Conservation (phyloP, 1,284 basidiomycete genomes). For the Naganishia sp. region DNA sequence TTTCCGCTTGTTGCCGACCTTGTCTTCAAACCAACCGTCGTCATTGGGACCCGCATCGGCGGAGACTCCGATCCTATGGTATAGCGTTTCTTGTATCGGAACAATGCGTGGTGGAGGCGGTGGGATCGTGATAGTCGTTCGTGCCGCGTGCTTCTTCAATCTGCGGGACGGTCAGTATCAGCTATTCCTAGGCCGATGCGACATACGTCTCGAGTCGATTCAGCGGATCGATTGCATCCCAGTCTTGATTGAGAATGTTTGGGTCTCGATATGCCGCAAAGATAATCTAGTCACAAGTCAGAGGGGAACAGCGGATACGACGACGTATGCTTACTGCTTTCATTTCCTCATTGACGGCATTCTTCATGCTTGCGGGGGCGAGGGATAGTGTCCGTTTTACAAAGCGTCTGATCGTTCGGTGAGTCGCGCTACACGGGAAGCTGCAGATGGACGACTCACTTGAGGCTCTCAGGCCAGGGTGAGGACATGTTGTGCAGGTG, state of each 20-base stretch:
- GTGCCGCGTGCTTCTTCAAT: slow-evolving; percentile 42
- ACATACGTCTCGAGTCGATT: slow-evolving; percentile 44
- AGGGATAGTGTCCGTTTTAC: slow-evolving; percentile 22
- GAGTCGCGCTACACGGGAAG: too few relatives aligned
- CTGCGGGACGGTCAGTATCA: slow-evolving; percentile 30
- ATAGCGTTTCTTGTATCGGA: background rate
- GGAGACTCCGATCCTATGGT: slow-evolving; percentile 14
- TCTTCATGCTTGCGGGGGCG: slow-evolving; percentile 37
- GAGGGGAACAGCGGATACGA: background rate
- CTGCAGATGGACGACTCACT: slow-evolving; percentile 25
- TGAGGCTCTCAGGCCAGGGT: slow-evolving; percentile 34
- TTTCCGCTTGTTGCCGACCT: slow-evolving; percentile 22
- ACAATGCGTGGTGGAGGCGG: slow-evolving; percentile 12
- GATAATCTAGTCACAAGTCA: slow-evolving; percentile 41
- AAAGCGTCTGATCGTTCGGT: slow-evolving; percentile 11
- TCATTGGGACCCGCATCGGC: slow-evolving; percentile 6
- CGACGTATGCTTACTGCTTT: slow-evolving; percentile 44
- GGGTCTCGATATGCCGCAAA: slow-evolving; percentile 51
- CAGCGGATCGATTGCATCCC: slow-evolving; percentile 45
- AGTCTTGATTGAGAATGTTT: slow-evolving; percentile 48
- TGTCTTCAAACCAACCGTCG: slow-evolving; percentile 25
- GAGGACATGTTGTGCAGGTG: background rate
- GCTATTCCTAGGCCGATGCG: background rate
- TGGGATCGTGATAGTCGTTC: slow-evolving; percentile 33
- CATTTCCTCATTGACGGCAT: slow-evolving; percentile 51